Evolutionary conservation across 768 basidiomycete genomes (phyloP).

Genomic region (Baorangia bicolor): DNA sequence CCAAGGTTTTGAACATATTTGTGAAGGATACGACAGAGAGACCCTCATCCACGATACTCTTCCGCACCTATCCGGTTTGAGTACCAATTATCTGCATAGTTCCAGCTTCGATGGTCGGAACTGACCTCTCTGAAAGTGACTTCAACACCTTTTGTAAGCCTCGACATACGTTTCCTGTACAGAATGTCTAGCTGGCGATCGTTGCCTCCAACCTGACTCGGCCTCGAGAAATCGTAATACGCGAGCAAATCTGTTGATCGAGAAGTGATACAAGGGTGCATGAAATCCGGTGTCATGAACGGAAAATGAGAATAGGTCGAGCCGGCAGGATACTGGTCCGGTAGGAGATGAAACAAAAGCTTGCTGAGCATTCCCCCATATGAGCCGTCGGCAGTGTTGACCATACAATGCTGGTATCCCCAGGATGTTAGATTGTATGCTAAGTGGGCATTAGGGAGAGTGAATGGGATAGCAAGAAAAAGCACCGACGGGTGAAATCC

Average conservation of each 20-base stretch:
- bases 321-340: conserved; percentile 61
- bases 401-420: conserved; percentile 74
- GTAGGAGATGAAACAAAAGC: conserved; percentile 70
- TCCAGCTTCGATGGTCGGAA: neutral
- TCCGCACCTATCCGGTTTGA: conserved; percentile 6
- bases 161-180: conserved; percentile 19
- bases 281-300: conserved; percentile 58
- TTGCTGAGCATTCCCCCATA: conserved; percentile 75
- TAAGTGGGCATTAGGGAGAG: conserved; percentile 27
- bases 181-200: neutral
- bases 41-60: conserved; percentile 15
- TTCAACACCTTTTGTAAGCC: conserved; percentile 12
- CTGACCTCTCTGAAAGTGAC: conserved; percentile 11
- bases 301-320: conserved; percentile 81
- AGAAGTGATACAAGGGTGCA: conserved; percentile 43
- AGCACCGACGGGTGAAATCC: conserved; percentile 68
- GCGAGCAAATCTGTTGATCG: conserved; percentile 30
- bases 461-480: neutral
- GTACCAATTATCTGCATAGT: neutral
- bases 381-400: conserved; percentile 63
- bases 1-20: conserved; percentile 4
- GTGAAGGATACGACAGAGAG: conserved; percentile 9
- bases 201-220: conserved; percentile 21
- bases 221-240: conserved; percentile 63
- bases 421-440: conserved; percentile 75